Evolutionary conservation across 805 yeast genomes (phyloP), one percentile per base, ranked within the genome.

Genomic region (Metschnikowia amazonensis): DNA sequence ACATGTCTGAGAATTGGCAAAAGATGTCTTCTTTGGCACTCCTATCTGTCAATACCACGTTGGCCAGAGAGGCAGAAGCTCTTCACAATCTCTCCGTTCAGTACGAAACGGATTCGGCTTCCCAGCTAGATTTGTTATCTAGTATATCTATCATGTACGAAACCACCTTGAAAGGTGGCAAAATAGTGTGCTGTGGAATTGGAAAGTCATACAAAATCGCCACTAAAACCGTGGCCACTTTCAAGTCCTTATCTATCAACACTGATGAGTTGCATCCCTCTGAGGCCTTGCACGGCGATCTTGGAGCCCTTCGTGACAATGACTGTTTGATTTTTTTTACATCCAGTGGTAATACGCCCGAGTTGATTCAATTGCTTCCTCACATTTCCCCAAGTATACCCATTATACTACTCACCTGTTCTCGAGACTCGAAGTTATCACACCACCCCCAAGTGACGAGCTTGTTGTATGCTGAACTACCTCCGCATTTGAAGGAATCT

Each of bases 201-300:
- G 97, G 97, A 2, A 89, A 89, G 63, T 83, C 92, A 1, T 79
- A 70, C 64, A 87, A 87, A 63, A 85, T 89, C 28, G 95, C 89
- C 11, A 70, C 76, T 46, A 89, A 89, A 64, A 67, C 84, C 11
- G 87, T 80, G 43, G 95, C 96, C 8, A 89, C 96, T 4, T 68
- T 89, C 63, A 86, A 84, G 59, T 87, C 96, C 0, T 70, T 89
- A 47, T 82, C 89, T 25, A 75, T 89, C 42, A 81, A 79, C 42
- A 73, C 95, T 0, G 77, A 80, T 0, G 55, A 76, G 1, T 66
- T 89, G 44, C 96, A 89, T 59, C 96, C 97, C 0, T 69, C 86
- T 3, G 97, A 89, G 49, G 96, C 96, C 0, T 67, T 89, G 16
- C 97, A 89, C 61, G 97, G 97, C 5, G 97, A 89, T 62, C 72